Evolutionary conservation across 306 rosid species (phyloP), one percentile per base, ranked within the genome.

Genomic region (Oxytropis ochrocephala): DNA sequence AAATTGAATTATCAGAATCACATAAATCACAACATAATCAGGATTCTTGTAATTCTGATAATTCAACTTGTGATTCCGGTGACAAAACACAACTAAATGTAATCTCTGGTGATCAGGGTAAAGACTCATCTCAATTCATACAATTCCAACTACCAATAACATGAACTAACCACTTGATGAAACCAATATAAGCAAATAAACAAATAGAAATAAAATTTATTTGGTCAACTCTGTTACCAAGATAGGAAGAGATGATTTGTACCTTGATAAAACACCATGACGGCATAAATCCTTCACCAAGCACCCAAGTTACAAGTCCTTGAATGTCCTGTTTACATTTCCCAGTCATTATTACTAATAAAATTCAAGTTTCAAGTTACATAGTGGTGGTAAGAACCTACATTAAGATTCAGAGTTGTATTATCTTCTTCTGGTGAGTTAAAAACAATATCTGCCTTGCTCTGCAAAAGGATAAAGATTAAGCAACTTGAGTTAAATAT

Each of bases 201-300:
- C 14, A 64, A 41, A 41, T 29, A 44, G 21, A 59, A 66, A 30
- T n/a, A 69, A 63, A 64, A 55, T 52, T 52, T 9, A 35, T 24
- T 18, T 29, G 6, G 51, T 53, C 19, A 56, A 32, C 41, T 57
- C 14, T 33, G 27, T 38, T 18, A 56, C 58, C 17, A 8, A 12
- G 8, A 60, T 60, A 63, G 27, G 46, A 19, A 39, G n/a, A 49
- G 24, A 62, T 5, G 4, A 29, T 50, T 10, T 41, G 47, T 61
- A 91, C 99, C 95, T 88, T 95, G 18, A 95, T 84, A 72, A 95
- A 94, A 78, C 84, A 89, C 99, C 99, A 95, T 0, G 96, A 79
- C 0, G 99, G 99, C 97, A 91, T 91, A 74, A 82, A 91, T 55
- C 97, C 99, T 52, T 95, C 96, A 14, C 88, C 96, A 59, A 95